Percentiles rank a stretch among this genome's conserved stretches.
These are phyloP conservation scores for Pleurotus sapidus DNA, from an alignment of 768 basidiomycete genomes.

Conservation along the genomic window DNA sequence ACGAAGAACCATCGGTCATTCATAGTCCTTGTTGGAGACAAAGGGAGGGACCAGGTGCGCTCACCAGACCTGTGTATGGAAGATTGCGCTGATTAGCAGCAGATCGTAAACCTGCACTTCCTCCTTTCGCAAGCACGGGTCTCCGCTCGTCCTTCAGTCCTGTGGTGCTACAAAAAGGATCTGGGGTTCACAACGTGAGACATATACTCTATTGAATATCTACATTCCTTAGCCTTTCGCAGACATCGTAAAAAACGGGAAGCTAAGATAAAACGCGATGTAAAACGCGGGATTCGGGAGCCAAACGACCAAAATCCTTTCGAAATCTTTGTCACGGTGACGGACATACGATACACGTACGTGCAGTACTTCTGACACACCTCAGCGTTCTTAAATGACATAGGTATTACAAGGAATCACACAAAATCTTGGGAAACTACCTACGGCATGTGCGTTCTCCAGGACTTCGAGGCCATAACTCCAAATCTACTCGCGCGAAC, in stretches of 20 bases:
- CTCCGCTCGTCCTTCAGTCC: slow-evolving; percentile 83
- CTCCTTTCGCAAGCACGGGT: slow-evolving; percentile 88
- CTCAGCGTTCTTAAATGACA: background rate
- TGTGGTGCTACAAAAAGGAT: slow-evolving; percentile 99
- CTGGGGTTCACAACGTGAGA: slow-evolving; percentile 89
- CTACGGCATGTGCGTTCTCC: slow-evolving; percentile 94
- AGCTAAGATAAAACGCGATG: slow-evolving; percentile 93
- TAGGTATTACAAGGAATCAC: slow-evolving; percentile 95
- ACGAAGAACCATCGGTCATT: slow-evolving; percentile 91
- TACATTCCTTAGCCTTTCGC: slow-evolving; percentile 1
- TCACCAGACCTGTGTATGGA: background rate
- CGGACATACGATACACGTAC: slow-evolving; percentile 96
- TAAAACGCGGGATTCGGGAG: slow-evolving; percentile 92
- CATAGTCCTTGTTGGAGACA: slow-evolving; percentile 95
- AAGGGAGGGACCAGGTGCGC: slow-evolving; percentile 83
- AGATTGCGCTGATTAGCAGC: slow-evolving; percentile 4
- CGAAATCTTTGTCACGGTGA: slow-evolving; percentile 98
- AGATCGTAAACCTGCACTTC: slow-evolving; percentile 96
- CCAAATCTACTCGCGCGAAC: slow-evolving; percentile 96
- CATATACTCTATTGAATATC: background rate
- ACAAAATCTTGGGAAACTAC: slow-evolving; percentile 97
- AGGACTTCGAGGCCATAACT: slow-evolving; percentile 98
- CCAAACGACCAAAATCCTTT: slow-evolving; percentile 96
- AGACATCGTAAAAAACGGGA: slow-evolving; percentile 97
- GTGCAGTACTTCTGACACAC: slow-evolving; percentile 23